phyloP scores from a whole-genome alignment of 2,329 filamentous ascomycete genomes.

The Aspergillus persii region DNA sequence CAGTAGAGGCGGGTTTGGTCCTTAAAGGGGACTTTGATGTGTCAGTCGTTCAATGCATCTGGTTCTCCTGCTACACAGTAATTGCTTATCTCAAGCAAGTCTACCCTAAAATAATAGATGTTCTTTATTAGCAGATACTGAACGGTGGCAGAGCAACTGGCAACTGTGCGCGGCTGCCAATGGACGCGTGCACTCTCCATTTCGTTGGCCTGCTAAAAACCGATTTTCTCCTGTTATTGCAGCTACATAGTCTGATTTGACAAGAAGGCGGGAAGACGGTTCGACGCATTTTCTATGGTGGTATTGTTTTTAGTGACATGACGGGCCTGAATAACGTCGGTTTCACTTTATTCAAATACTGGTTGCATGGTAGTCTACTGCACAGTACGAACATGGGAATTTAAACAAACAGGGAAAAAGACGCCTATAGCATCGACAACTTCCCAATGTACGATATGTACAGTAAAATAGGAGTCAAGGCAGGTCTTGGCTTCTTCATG shows the following conservation, averaged over 20 bases:
- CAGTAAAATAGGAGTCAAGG: background rate
- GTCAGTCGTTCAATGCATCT: background rate
- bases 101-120: background rate
- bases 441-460: background rate
- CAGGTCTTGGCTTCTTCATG: background rate
- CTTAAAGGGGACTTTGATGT: background rate
- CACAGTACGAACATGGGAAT: background rate
- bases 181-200: background rate
- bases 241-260: background rate
- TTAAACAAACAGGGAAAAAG: background rate
- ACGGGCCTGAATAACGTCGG: background rate
- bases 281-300: background rate
- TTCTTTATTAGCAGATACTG: background rate
- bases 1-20: background rate
- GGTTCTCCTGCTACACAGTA: background rate
- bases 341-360: too few species aligned
- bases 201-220: background rate
- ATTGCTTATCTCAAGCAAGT: background rate
- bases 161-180: background rate
- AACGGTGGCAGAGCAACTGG: background rate
- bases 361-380: too few species aligned
- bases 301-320: background rate
- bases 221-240: background rate
- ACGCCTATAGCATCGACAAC: background rate
- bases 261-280: background rate